Evolutionary conservation across 179 eudicot genomes (phyloP), one percentile per base, ranked within the genome.

Genomic region (Drosera spatulata): DNA sequence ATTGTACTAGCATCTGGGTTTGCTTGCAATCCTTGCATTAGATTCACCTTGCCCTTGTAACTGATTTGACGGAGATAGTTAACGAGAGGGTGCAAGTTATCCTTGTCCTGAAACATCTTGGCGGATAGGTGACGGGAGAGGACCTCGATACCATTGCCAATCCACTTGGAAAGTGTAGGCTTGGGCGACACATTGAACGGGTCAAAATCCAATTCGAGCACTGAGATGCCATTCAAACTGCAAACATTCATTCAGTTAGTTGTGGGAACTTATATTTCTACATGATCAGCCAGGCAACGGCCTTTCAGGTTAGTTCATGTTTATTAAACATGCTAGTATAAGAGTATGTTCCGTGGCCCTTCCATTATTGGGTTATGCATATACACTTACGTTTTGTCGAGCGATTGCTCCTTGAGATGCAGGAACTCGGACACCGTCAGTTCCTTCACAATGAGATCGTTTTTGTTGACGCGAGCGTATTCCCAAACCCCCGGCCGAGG

Each of bases 401-500:
- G 93, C 71, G 87, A 93, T 59, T 82, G 79, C 74, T 87, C 95
- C 64, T 87, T 87, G 72, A 87, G 85, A 3, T 55, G 75, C 3
- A 87, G 80, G 71, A 85, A 87, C 66, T 87, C 95, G 33, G 95
- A 70, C 56, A 78, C 80, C 6, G 61, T 80, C 69, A 90, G 55
- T 73, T 87, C 83, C 56, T 90, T 93, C 56, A 90, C 93, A 56
- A 75, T 82, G 22, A 90, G 88, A 59, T 90, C 89, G 62, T 76
- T 44, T 2, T 78, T 85, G 70, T 90, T 87, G 40, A 90, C 93
- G 14, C 97, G 95, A 1, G 82, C 89, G 64, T 69, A 82, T 64
- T 87, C 97, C 93, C 95, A 87, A 55, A 87, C 88, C 57, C 95
- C 95, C 22, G 95, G 95, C 71, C 91, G 75, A 2, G 95, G 95